A percentile compares a stretch with the other conserved stretches of the same genome.
Conservation (phyloP, 2,329 filamentous ascomycete genomes). For the Corinectria fuckeliana region DNA sequence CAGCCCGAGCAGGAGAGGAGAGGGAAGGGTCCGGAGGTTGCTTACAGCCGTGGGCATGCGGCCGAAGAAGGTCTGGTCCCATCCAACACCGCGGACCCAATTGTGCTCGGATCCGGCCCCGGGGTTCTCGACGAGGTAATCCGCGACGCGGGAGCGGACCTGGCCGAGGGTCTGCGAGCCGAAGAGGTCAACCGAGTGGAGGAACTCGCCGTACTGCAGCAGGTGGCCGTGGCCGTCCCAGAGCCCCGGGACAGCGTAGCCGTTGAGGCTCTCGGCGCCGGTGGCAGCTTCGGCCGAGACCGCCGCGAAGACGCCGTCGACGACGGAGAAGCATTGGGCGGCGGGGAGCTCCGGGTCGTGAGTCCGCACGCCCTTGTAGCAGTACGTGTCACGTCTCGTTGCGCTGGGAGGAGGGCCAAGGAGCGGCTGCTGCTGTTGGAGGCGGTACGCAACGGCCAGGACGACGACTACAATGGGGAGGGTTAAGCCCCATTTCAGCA, state of each 20-base stretch:
- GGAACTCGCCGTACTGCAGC: constrained; percentile 69
- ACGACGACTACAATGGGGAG: constrained; percentile 41
- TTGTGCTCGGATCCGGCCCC: constrained; percentile 59
- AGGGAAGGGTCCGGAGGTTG: too few species aligned
- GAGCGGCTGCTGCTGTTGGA: constrained; percentile 38
- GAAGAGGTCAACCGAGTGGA: constrained; percentile 70
- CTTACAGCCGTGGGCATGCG: constrained; percentile 70
- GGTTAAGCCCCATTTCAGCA: constrained; percentile 40
- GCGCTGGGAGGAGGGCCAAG: constrained; percentile 7
- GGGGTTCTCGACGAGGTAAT: constrained; percentile 58
- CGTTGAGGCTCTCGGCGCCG: constrained; percentile 41
- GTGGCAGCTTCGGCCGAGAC: constrained; percentile 50
- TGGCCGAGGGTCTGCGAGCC: constrained; percentile 62
- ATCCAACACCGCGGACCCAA: constrained; percentile 73
- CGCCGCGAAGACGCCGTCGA: constrained; percentile 56
- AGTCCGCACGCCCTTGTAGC: constrained; percentile 50
- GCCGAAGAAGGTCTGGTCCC: constrained; percentile 72
- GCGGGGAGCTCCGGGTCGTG: constrained; percentile 44
- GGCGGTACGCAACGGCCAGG: constrained; percentile 42
- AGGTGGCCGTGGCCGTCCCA: constrained; percentile 77
- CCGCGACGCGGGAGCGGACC: constrained; percentile 57
- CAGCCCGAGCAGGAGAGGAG: background rate
- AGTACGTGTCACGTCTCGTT: constrained; percentile 41
- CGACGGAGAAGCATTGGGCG: constrained; percentile 63
- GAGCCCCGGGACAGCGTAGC: constrained; percentile 69